Base-by-base conservation (phyloP, 2,329 filamentous ascomycete species). In the Escovopsis sp. region DNA sequence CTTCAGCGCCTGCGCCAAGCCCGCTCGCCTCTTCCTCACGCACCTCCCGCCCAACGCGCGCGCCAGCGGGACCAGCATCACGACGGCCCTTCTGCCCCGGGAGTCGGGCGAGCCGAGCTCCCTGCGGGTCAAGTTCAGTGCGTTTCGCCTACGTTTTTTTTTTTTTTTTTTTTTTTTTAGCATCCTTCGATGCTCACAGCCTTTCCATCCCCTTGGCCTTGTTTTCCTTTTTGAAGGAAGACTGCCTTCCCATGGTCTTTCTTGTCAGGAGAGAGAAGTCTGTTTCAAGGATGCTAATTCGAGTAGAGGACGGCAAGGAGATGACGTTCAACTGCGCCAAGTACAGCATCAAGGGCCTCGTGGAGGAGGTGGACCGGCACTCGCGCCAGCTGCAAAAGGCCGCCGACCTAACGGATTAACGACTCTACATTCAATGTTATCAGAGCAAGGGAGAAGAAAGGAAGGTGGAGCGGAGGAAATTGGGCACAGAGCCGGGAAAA, bases 351-450 rank as follows among this genome's bases (percentile, higher is more conserved):
- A 84, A 85, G 59, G 83, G 87, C 55, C 75, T 96, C 18, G 72
- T 89, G 45, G 84, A 87, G 60, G 87, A 96, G 63, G 79, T 94
- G 37, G 84, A 95, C 60, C 73, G 91, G 55, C 86, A 96, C 66
- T 94, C 87, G 40, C 75, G 91, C 51, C 69, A 72, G 51, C 64
- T 96, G 56, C 79, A 85, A 54, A 81, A 94, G 59, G 77, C 85
- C 63, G 84, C 87, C 53, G 88, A 93, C 57, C 66, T 96, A 58
- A 65, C 63, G 33, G 73, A 76, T 45, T 64, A 56, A 55, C 8
- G 28, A 11, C 3, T 32, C 8, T 32, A 15, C 15, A 15, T 15
- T 15, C 15, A 15, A 15, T 15, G 15, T 15, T 15, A 15, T 15
- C 15, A 15, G 15, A 15, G 15, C 15, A 15, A 15, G 15, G 15